phyloP scores from a whole-genome alignment of 2,329 filamentous ascomycete genomes.

The Xenoacremonium recifei region DNA sequence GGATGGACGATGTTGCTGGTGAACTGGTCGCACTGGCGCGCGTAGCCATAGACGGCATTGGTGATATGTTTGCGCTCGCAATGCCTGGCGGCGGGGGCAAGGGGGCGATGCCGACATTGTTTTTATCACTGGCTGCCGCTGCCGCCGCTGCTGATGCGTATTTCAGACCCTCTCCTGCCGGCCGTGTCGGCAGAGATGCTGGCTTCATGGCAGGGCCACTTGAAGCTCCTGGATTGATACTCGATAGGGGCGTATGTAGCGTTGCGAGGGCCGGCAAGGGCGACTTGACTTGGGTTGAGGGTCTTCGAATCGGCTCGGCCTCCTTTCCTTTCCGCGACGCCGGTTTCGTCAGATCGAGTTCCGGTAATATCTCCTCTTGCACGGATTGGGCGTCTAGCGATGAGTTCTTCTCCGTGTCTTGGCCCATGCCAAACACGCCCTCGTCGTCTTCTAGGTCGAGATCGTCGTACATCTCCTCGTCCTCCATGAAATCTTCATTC shows the following conservation, averaged over 20 bases:
- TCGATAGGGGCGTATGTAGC: constrained; percentile 70
- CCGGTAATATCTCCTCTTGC: constrained; percentile 71
- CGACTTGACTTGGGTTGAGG: constrained; percentile 91
- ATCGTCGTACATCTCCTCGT: constrained; percentile 94
- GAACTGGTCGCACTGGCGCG: constrained; percentile 56
- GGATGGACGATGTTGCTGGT: constrained; percentile 46
- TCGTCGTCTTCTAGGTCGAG: constrained; percentile 91
- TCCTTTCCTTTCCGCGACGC: constrained; percentile 60
- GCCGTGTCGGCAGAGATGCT: constrained; percentile 78
- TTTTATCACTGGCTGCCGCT: constrained; percentile 82
- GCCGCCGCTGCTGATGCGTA: constrained; percentile 96
- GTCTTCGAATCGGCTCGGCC: constrained; percentile 54
- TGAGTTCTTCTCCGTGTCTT: constrained; percentile 83
- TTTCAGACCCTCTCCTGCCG: constrained; percentile 87
- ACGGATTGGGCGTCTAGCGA: constrained; percentile 93
- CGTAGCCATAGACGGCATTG: constrained; percentile 52
- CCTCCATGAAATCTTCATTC: constrained; percentile 87
- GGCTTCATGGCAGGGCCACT: constrained; percentile 80
- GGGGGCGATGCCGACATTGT: constrained; percentile 89
- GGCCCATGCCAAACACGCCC: constrained; percentile 76
- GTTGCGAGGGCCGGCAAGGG: constrained; percentile 91
- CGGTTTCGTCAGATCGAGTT: constrained; percentile 51
- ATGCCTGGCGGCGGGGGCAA: constrained; percentile 83
- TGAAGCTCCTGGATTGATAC: constrained; percentile 55
- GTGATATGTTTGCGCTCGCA: constrained; percentile 40